These are phyloP conservation scores for Fraxinus nigra DNA, from an alignment of 305 asterid species.

Conservation along the genomic window DNA sequence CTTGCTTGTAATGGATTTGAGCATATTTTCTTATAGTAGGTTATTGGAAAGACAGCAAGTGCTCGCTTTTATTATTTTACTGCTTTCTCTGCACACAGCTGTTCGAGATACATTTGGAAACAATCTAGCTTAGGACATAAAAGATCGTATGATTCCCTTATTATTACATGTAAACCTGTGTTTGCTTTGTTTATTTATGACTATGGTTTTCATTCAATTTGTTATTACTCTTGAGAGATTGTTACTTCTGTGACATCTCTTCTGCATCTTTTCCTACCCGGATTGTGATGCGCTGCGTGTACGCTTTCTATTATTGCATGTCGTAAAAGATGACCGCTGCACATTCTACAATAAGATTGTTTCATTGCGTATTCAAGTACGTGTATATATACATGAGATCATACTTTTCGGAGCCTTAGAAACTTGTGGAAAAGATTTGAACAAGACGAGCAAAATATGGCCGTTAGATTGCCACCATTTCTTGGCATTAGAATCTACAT, in stretches of 20 bases:
- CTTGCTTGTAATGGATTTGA: conserved; percentile 19
- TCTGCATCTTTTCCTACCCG: not conserved
- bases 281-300: not conserved
- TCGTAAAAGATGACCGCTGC: not conserved
- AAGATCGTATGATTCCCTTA: not conserved
- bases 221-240: not conserved
- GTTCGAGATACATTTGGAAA: not conserved
- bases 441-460: not conserved
- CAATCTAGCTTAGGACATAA: not conserved
- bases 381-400: not conserved
- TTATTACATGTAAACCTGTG: not conserved
- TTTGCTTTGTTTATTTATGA: not conserved
- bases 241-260: not conserved
- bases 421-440: not conserved
- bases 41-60: not conserved
- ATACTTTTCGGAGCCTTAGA: not conserved
- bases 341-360: not conserved
- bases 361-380: not conserved
- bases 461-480: not conserved
- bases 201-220: not conserved
- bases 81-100: not conserved
- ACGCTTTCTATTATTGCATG: not conserved
- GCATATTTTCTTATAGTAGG: not conserved
- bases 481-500: not conserved
- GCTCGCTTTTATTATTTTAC: not conserved